Evolutionary conservation across 257 asterid genomes (phyloP).

Genomic region (Knoxia roxburghii): DNA sequence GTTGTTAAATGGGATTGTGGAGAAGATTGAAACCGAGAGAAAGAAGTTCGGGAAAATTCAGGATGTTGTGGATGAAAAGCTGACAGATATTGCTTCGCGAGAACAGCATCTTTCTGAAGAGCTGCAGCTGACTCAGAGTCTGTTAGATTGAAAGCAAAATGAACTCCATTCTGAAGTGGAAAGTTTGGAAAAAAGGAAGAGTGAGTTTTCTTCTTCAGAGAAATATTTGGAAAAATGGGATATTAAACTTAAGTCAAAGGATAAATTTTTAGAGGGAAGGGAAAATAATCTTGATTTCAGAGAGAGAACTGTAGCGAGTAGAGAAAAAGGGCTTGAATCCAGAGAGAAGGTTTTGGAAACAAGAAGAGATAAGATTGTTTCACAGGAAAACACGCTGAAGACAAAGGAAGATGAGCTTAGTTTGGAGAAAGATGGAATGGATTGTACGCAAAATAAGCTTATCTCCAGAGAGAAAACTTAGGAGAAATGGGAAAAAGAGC

Average conservation of each 20-base stretch:
- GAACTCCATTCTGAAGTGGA: not conserved
- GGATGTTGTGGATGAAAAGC: slow-evolving; percentile 11
- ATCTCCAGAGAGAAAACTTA: not conserved
- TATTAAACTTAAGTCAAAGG: not conserved
- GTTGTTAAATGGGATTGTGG: slow-evolving; percentile 12
- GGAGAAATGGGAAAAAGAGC: not conserved
- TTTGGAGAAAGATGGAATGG: too few species aligned
- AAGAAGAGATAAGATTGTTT: too few species aligned
- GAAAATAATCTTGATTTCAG: not conserved
- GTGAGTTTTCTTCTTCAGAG: not conserved
- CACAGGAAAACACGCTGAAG: too few species aligned
- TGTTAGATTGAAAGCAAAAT: not conserved
- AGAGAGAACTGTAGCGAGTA: not conserved
- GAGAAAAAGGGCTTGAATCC: not conserved
- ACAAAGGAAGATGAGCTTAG: too few species aligned
- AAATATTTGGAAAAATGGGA: not conserved
- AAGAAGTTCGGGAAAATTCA: not conserved
- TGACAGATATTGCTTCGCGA: not conserved
- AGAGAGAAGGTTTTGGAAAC: not conserved
- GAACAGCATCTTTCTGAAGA: slow-evolving; percentile 4
- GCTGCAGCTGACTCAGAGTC: slow-evolving; percentile 11
- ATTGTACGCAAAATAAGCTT: not conserved
- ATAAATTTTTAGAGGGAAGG: not conserved
- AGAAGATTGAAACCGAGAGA: slow-evolving; percentile 11
- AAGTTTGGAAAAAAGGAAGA: not conserved